phyloP scores from a whole-genome alignment of 768 basidiomycete species.

The Paxillus rubicundulus region DNA sequence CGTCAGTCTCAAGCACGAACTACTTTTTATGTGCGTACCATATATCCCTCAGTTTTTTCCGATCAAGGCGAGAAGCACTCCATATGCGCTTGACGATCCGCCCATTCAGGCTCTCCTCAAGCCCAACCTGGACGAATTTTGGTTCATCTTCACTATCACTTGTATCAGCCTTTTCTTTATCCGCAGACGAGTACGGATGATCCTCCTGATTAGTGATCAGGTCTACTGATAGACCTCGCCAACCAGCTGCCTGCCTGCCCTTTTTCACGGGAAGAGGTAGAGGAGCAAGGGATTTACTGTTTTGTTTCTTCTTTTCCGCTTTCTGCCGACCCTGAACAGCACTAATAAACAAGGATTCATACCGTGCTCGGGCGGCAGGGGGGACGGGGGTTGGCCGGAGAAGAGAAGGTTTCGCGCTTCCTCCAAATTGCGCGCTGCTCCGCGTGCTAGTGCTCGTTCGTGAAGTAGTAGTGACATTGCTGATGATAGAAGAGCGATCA shows the following conservation, averaged over 20 bases:
- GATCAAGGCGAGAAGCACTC: slow-evolving; percentile 56
- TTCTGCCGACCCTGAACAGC: slow-evolving; percentile 52
- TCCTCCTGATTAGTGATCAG: slow-evolving; percentile 49
- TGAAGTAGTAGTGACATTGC: slow-evolving; percentile 39
- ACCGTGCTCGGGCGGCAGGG: slow-evolving; percentile 57
- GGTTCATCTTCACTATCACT: slow-evolving; percentile 30
- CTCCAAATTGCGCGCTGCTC: slow-evolving; percentile 24
- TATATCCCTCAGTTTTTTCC: slow-evolving; percentile 53
- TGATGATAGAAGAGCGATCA: slow-evolving; percentile 63
- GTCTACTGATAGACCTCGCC: slow-evolving; percentile 72
- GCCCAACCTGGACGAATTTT: slow-evolving; percentile 23
- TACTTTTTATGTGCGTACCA: slow-evolving; percentile 47
- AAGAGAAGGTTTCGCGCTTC: slow-evolving; percentile 27
- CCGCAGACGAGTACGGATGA: slow-evolving; percentile 14
- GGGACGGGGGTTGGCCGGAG: slow-evolving; percentile 67
- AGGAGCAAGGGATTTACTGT: slow-evolving; percentile 29
- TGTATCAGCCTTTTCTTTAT: slow-evolving; percentile 13
- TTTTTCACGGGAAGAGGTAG: slow-evolving; percentile 41
- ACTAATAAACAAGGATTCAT: slow-evolving; percentile 63
- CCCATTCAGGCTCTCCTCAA: slow-evolving; percentile 54
- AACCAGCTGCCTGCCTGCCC: slow-evolving; percentile 61
- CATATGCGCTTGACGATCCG: slow-evolving; percentile 58
- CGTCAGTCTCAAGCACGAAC: neutral
- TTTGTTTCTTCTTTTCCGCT: slow-evolving; percentile 32
- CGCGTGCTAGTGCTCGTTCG: slow-evolving; percentile 39